Conservation (phyloP, 192 early-diverging fungal genomes). For the Entomortierella parvispora region DNA sequence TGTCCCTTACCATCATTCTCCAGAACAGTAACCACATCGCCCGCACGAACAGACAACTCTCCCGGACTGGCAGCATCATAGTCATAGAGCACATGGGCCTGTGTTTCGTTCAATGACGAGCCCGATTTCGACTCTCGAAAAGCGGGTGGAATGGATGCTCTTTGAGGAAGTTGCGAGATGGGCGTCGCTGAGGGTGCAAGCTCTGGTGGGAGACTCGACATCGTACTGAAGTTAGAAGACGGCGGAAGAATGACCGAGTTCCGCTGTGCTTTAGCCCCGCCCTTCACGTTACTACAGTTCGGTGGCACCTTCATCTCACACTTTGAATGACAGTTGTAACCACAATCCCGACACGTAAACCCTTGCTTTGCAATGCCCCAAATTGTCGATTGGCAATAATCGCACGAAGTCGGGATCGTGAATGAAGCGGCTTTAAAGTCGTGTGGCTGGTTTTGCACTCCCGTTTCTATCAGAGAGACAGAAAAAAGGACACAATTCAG, state of each 20-base stretch:
- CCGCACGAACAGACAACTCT: conserved; percentile 65
- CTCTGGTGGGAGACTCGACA: conserved; percentile 36
- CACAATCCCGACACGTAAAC: conserved; percentile 72
- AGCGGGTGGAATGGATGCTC: background rate
- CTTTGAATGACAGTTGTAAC: conserved; percentile 80
- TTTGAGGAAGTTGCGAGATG: conserved; percentile 31
- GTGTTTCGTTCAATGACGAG: conserved; percentile 11
- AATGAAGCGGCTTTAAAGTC: conserved; percentile 76
- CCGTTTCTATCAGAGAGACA: conserved; percentile 51
- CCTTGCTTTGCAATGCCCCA: conserved; percentile 84
- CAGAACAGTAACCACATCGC: conserved; percentile 64
- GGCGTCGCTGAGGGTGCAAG: conserved; percentile 31
- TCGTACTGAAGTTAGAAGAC: conserved; percentile 30
- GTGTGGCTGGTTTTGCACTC: conserved; percentile 62
- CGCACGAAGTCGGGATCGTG: conserved; percentile 79
- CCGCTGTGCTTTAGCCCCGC: conserved; percentile 56
- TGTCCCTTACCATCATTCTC: conserved; percentile 59
- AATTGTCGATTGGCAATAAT: conserved; percentile 77
- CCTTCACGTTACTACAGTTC: conserved; percentile 67
- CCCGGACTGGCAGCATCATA: conserved; percentile 62
- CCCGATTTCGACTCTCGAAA: conserved; percentile 9
- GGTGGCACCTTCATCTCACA: conserved; percentile 84
- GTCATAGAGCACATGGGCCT: conserved; percentile 69
- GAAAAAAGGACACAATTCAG: background rate
- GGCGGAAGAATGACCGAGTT: conserved; percentile 16